Evolutionary conservation across 306 rosid genomes (phyloP).

Genomic region (Heteromeles arbutifolia): DNA sequence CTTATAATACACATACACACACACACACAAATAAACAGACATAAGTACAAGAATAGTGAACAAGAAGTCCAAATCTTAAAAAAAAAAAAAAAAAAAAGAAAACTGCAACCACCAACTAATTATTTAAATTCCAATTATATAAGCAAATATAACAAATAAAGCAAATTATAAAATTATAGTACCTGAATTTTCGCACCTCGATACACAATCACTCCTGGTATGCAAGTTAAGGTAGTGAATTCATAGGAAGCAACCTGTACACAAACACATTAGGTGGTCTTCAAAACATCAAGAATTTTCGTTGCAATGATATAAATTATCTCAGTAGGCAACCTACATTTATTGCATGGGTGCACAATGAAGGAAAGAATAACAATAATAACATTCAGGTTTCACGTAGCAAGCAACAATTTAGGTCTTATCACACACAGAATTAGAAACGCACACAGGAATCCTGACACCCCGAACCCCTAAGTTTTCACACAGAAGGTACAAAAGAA

Average conservation of each 20-base stretch:
- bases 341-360: neutral
- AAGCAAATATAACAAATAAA: neutral
- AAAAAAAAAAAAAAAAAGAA: neutral
- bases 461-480: neutral
- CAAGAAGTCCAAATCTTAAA: neutral
- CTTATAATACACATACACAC: neutral
- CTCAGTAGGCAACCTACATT: neutral
- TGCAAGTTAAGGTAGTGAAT: slow-evolving; percentile 94
- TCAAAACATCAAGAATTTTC: slow-evolving; percentile 14
- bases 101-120: neutral
- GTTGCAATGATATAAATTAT: neutral
- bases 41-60: neutral
- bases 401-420: neutral
- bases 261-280: slow-evolving; percentile 16
- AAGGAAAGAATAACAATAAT: neutral
- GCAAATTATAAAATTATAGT: neutral
- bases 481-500: neutral
- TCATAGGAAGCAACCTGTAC: slow-evolving; percentile 96
- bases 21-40: neutral
- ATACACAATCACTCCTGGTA: slow-evolving; percentile 87
- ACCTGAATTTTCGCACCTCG: slow-evolving; percentile 99
- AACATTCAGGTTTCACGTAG: neutral
- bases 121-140: neutral
- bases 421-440: neutral
- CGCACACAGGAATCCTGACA: neutral